Evolutionary conservation across 805 yeast genomes (phyloP), one percentile per base, ranked within the genome.

Genomic region (Ogataea populi-albae): DNA sequence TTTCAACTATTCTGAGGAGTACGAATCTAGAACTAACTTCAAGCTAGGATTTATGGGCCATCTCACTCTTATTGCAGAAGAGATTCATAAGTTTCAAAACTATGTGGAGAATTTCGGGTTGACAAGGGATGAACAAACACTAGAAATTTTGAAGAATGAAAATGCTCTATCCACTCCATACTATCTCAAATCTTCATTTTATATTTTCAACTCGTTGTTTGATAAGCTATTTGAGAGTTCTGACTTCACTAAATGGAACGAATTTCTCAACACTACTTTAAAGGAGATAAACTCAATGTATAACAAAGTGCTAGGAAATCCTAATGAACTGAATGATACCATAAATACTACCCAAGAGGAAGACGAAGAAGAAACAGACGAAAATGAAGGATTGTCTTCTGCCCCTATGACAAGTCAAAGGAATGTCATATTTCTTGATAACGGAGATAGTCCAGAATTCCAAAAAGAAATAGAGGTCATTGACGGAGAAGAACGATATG

Each of bases 1-100:
- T 33, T 57, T 49, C 42, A 45, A 52, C 6, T 31, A 39, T n/a
- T 60, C 65, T 0, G 51, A 49, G 17, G 47, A 49, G 12, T 44
- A 42, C 32, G 65, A 72, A 46, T 57, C 56, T 34, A 36, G 43
- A 10, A 58, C 54, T 4, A 62, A 57, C n/a, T 69, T 75, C 18
- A 59, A 76, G 29, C 70, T 77, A 3, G 81, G 81, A 0, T 76
- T 73, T 48, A 72, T 75, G 75, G 81, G 81, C 0, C 81, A 75
- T 55, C 52, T 75, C 32, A 73, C 75, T 12, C 56, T 75, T 20
- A 70, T 75, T 16, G 75, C 79, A 41, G 81, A 76, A 47, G 81
- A 76, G 43, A 70, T 75, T 21, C 79, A 74, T 30, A 76, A 76
- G 52, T 76, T 76, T 35, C 66, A 61, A 39, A 57, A 54, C 38